Conservation (phyloP, 352 stramenopile genomes). For the Phytopythium oedochilum region DNA sequence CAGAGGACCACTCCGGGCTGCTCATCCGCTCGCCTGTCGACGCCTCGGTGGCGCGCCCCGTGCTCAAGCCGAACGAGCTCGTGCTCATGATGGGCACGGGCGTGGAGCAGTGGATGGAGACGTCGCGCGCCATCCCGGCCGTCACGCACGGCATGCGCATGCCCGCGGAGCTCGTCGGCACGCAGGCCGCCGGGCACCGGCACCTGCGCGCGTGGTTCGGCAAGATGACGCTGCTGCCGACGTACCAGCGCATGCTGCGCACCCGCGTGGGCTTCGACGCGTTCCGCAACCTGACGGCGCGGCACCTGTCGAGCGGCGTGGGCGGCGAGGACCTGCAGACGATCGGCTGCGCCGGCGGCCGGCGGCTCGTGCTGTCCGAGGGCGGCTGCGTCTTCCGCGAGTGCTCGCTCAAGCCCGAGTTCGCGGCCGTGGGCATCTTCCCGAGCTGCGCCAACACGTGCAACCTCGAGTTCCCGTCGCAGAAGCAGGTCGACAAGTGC, state of each 20-base stretch:
- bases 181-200: neutral
- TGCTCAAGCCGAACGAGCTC: conserved; percentile 14
- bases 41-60: conserved; percentile 1
- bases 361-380: conserved; percentile 31
- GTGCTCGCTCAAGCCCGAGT: conserved; percentile 24
- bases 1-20: neutral
- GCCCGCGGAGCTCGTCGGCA: conserved; percentile 2
- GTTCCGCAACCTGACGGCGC: conserved; percentile 5
- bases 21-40: conserved; percentile 23
- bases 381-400: conserved; percentile 25
- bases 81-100: conserved; percentile 19
- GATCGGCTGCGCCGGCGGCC: conserved; percentile 32
- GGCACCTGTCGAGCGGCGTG: conserved; percentile 3
- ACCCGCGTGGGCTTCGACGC: conserved; percentile 5
- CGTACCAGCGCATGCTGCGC: conserved; percentile 9
- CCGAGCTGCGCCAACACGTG: conserved; percentile 30
- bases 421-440: conserved; percentile 14
- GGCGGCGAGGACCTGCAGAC: conserved; percentile 21
- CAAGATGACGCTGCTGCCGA: conserved; percentile 12
- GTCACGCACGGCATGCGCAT: conserved; percentile 20
- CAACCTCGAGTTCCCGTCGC: conserved; percentile 23
- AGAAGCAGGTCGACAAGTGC: conserved; percentile 32
- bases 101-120: conserved; percentile 11
- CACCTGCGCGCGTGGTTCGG: conserved; percentile 8
- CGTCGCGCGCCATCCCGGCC: conserved; percentile 2